These are phyloP conservation scores for Solanum chiquidenum DNA, from an alignment of 257 asterid genomes.

Conservation along the genomic window DNA sequence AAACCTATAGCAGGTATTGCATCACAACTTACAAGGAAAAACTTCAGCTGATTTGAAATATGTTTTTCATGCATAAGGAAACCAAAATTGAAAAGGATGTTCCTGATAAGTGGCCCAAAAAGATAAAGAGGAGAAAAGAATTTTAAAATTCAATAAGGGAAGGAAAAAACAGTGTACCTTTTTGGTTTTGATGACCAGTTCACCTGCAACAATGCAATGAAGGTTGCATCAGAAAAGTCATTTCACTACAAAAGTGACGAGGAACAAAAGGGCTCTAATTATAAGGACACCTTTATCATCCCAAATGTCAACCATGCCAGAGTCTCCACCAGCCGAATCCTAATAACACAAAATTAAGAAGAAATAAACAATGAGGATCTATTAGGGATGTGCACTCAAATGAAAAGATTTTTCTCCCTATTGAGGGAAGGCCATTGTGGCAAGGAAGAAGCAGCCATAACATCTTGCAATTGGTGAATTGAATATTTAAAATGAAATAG, in stretches of 20 bases:
- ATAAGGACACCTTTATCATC: constrained; percentile 33
- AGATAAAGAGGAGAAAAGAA: background rate
- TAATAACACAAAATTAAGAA: constrained; percentile 7
- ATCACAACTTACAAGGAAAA: background rate
- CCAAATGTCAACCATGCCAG: constrained; percentile 61
- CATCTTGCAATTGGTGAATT: background rate
- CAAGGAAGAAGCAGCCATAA: background rate
- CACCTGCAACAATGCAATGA: constrained; percentile 36
- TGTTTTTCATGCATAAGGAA: background rate
- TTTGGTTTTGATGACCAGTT: constrained; percentile 22
- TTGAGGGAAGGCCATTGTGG: background rate
- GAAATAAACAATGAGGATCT: background rate
- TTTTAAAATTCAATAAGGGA: background rate
- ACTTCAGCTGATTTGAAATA: background rate
- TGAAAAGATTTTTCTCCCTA: background rate
- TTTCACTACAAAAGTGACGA: background rate
- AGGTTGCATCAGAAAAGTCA: constrained; percentile 9
- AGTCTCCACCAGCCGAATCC: constrained; percentile 31
- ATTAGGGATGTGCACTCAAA: background rate
- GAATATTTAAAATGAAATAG: background rate
- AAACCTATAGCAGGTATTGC: background rate
- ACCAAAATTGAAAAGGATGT: background rate
- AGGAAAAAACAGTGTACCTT: constrained; percentile 30
- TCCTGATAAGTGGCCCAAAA: background rate
- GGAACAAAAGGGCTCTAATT: background rate